phyloP scores from a whole-genome alignment of 2,329 filamentous ascomycete species.

The Pseudomassariella vexata region DNA sequence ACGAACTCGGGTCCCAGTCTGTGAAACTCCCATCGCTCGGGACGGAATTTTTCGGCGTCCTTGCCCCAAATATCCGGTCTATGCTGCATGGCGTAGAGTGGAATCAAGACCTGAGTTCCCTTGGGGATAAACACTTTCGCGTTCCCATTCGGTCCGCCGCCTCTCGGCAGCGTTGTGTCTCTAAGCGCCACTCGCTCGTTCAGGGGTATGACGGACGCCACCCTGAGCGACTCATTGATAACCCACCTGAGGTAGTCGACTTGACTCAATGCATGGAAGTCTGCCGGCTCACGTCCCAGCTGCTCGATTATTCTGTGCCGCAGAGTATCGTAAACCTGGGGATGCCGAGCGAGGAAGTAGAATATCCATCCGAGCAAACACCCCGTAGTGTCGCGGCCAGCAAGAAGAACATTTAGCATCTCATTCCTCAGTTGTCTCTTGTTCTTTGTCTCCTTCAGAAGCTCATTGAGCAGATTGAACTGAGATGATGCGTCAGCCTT shows the following conservation, averaged over 20 bases:
- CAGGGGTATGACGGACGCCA: slow-evolving; percentile 17
- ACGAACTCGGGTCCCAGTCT: slow-evolving; percentile 22
- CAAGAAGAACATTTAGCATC: slow-evolving; percentile 34
- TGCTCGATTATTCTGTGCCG: slow-evolving; percentile 7
- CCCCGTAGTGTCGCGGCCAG: slow-evolving; percentile 51
- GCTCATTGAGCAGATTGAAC: slow-evolving; percentile 42
- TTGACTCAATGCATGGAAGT: slow-evolving; percentile 13
- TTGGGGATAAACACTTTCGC: slow-evolving; percentile 19
- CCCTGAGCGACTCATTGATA: slow-evolving; percentile 14
- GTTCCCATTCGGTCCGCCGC: slow-evolving; percentile 23
- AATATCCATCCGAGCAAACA: slow-evolving; percentile 32
- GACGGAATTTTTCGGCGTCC: slow-evolving; percentile 24
- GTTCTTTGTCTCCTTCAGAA: slow-evolving; percentile 38
- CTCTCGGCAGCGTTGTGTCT: slow-evolving; percentile 22
- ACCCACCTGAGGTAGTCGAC: slow-evolving; percentile 17
- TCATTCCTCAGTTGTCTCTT: slow-evolving; percentile 38
- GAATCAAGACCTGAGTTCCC: slow-evolving; percentile 18
- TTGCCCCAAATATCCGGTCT: slow-evolving; percentile 27
- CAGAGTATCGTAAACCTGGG: slow-evolving; percentile 9
- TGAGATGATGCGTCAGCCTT: slow-evolving; percentile 18
- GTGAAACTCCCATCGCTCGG: slow-evolving; percentile 24
- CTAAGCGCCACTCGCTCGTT: slow-evolving; percentile 21
- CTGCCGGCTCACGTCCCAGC: slow-evolving; percentile 10
- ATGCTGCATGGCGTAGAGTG: slow-evolving; percentile 23
- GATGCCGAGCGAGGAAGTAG: slow-evolving; percentile 15